Evolutionary conservation across 176 grass and related monocot genomes (phyloP), one percentile per base, ranked within the genome.

Genomic region (Eleusine coracana): DNA sequence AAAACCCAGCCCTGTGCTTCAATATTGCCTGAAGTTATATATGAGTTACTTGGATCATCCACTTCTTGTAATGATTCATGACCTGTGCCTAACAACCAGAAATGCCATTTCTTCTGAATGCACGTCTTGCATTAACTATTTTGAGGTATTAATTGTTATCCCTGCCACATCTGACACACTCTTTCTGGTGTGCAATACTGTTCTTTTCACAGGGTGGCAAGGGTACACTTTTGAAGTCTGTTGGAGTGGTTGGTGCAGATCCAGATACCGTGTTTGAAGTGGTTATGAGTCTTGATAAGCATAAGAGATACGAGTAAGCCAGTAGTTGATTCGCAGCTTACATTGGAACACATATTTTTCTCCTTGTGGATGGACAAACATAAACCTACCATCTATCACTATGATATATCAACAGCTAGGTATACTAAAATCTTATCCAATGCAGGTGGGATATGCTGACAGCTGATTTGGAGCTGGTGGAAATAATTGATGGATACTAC

Each of bases 371-470:
- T 70, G 31, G 11, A 70, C 11, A 84, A 46, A 64, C 18, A 36
- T 41, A 52, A 56, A 56, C 18, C 17, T 56, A 55, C 64, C 69
- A 63, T 38, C 14, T 80, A 42, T 82, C 78, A 61, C 27, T 79
- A 45, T 70, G 21, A 80, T 73, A 45, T n/a, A 46, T 83, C 55
- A 59, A 27, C 49, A 59, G 0, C 61, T 74, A 73, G 45, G 38
- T 74, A 25, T 62, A 76, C 73, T 82, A 58, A 90, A 58, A 70
- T 80, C 52, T 65, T 86, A n/a, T 86, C 29, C 61, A 51, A 86
- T 85, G 70, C 73, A 98, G 96, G 76, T 98, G 96, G 96, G 96
- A 98, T 93, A 88, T 91, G 87, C 71, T 98, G 80, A 93, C 93
- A 81, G 76, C 90, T 82, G 82, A 98, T 81, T 85, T 98, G 80